These are phyloP conservation scores for Suillus sp. DNA, from an alignment of 768 basidiomycete genomes.

Conservation along the genomic window DNA sequence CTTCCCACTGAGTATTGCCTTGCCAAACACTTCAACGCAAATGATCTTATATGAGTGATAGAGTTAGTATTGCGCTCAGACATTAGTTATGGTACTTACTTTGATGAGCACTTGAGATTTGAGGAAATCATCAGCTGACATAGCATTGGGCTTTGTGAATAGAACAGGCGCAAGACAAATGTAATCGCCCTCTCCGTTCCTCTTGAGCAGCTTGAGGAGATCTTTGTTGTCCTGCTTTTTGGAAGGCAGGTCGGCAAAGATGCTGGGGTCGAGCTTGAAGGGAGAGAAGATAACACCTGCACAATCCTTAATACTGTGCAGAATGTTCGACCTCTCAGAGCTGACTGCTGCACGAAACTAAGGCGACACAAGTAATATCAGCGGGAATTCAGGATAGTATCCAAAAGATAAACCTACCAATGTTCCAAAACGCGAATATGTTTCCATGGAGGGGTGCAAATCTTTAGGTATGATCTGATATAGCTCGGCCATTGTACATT, in stretches of 20 bases:
- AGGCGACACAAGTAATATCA: too few species aligned
- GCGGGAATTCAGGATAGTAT: too few species aligned
- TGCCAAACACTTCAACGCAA: neutral
- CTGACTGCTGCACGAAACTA: neutral
- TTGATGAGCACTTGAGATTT: neutral
- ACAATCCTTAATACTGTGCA: neutral
- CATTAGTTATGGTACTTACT: constrained; percentile 6
- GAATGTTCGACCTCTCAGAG: neutral
- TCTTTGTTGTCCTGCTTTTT: neutral
- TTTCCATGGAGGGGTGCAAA: constrained; percentile 1
- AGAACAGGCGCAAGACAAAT: neutral
- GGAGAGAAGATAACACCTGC: neutral
- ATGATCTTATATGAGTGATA: neutral
- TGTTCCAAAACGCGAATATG: neutral
- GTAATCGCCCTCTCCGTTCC: neutral
- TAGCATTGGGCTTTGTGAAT: neutral
- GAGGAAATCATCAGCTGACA: neutral
- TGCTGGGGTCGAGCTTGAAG: neutral
- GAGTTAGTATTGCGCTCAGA: neutral
- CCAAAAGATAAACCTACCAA: too few species aligned
- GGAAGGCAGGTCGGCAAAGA: neutral
- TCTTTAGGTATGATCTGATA: constrained; percentile 6
- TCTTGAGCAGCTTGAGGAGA: neutral
- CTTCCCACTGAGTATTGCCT: neutral
- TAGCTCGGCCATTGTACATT: constrained; percentile 7